Percentiles rank a stretch among this genome's conserved stretches.
Conservation (phyloP, 176 grass and related monocot species). For the Triticum timopheevii region DNA sequence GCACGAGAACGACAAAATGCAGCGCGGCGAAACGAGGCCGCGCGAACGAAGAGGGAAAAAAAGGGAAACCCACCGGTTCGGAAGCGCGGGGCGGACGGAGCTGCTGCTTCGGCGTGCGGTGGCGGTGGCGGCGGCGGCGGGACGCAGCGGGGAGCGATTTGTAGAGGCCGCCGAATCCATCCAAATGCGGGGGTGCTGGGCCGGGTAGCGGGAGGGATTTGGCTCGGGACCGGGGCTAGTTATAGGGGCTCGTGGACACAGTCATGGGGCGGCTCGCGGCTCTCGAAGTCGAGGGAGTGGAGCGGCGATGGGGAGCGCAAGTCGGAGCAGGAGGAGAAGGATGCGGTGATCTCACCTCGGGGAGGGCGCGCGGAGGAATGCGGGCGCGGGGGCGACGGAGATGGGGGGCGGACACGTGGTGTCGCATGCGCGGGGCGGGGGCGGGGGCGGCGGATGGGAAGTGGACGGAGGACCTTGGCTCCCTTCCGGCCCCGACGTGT, state of each 20-base stretch:
- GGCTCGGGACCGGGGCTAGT: not conserved
- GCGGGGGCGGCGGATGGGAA: slow-evolving; percentile 8
- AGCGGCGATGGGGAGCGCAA: not conserved
- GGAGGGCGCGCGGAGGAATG: slow-evolving; percentile 3
- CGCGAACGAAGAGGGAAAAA: not conserved
- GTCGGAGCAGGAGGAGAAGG: not conserved
- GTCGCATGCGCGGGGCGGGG: not conserved
- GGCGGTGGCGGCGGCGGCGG: not conserved
- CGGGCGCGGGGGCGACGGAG: not conserved
- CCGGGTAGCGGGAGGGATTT: not conserved
- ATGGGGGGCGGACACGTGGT: slow-evolving; percentile 23
- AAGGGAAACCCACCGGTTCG: slow-evolving; percentile 19
- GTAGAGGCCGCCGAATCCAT: slow-evolving; percentile 42
- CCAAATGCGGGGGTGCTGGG: not conserved
- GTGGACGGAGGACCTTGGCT: slow-evolving; percentile 20
- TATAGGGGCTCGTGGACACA: slow-evolving; percentile 6
- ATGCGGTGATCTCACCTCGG: slow-evolving; percentile 50
- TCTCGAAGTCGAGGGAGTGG: not conserved
- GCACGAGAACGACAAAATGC: slow-evolving; percentile 16
- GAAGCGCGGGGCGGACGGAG: not conserved
- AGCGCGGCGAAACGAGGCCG: not conserved
- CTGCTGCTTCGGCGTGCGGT: slow-evolving; percentile 6
- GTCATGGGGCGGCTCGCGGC: slow-evolving; percentile 19
- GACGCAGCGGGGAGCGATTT: slow-evolving; percentile 26
- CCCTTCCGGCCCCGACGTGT: not conserved